Evolutionary conservation across 2,329 filamentous ascomycete species (phyloP), one percentile per base, ranked within the genome.

Genomic region (Stenocarpella maydis): DNA sequence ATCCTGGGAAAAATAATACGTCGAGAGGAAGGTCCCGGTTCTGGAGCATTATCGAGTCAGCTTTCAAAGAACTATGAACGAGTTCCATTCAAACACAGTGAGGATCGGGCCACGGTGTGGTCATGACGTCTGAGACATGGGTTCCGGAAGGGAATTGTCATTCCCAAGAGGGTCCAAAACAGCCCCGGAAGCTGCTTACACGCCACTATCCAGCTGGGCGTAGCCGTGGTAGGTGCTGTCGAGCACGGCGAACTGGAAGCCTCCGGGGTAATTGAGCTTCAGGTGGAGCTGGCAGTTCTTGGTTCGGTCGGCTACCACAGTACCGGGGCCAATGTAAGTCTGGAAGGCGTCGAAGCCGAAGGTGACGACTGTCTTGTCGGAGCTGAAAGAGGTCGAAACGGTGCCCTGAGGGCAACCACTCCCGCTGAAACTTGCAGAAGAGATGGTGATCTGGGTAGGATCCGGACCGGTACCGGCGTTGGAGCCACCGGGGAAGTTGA

Each of bases 281-380:
- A 84, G 73, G 74, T 84, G 82, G 41, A 84, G 80, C 75, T 83
- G 81, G 77, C 82, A 84, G 79, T 84, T 84, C 80, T 84, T 84
- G 74, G 78, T 80, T 73, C 76, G 77, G 70, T 82, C 79, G 19
- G 77, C 70, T 2, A 74, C 71, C 65, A 69, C 69, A 55, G 77
- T 80, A 55, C 78, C 80, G n/a, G 81, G 82, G 2, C 82, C 82
- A 69, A 83, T 84, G 76, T 82, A 84, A 65, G 82, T 83, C 76
- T 84, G 82, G 78, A 84, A 84, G 60, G 74, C 71, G 72, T 84
- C 82, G 73, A 84, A 84, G 69, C 82, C 82, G 68, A 84, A 83
- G 61, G 82, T 84, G 75, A 84, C 79, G 73, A 84, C 76, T 39
- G 80, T 82, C 72, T 79, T 77, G 75, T 84, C 81, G 14, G 80